Base-by-base conservation (phyloP, 768 basidiomycete genomes). In the Kwoniella dejecticola region DNA sequence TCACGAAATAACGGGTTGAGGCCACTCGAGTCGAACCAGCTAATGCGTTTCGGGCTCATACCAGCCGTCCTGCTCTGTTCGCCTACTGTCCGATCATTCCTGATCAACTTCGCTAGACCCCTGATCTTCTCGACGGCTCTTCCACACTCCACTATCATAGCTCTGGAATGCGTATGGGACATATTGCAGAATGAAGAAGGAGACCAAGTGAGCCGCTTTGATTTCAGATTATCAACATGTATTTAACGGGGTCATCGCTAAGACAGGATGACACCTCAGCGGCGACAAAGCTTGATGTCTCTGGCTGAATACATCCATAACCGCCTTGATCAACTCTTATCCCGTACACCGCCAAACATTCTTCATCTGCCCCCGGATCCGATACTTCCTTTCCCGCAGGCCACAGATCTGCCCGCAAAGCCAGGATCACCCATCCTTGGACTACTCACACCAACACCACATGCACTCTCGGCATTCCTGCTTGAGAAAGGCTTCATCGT, bases 51-150 rank as follows among this genome's bases (percentile, higher is more conserved):
- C 15, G 12, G 42, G 4, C 30, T 24, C 3, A 17, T 3, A 19
- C 1, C 54, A 88, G 94, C 94, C 45, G 89, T 90, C 4, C 77
- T 96, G 4, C 80, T 96, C 36, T 87, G 87, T 15, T 87, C 82
- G 15, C 82, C 83, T 1, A 81, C 90, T 10, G 83, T 95, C 45
- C 86, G 88, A 11, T 85, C 89, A 64, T 96, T 92, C 78, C 81
- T 97, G 21, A 79, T 96, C 66, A 97, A 97, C 76, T 98, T 94
- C 78, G 92, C 92, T 0, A 84, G 94, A 26, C 85, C 91, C 2
- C 82, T 97, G 50, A 90, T 97, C 52, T 97, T 92, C 80, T 96
- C 92, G 2, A 97, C 95, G 0, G 85, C 90, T 0, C 83, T 91
- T 60, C 86, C 87, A 62, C 85, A 86, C 67, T 84, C 87, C 12